Evolutionary conservation across 2,329 filamentous ascomycete genomes (phyloP), one percentile per base, ranked within the genome.

Genomic region (Xylariaceae sp.): DNA sequence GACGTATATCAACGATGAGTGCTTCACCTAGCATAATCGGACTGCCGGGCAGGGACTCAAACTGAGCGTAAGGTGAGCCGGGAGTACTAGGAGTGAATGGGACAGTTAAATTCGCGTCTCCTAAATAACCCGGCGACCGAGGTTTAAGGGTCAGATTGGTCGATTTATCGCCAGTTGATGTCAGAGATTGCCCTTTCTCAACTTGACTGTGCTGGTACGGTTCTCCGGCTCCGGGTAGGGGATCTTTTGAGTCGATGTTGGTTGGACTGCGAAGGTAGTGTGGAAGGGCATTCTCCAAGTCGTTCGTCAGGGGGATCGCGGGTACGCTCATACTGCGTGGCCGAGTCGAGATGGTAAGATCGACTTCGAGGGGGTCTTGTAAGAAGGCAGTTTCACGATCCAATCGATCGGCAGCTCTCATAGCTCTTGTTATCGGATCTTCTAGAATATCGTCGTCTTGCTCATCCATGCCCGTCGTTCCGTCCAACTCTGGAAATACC

Each of bases 351-450:
- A 70, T 63, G 1, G 77, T 77, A 44, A 82, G 71, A 53, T 82
- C 80, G n/a, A 82, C 69, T 48, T 81, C 77, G 56, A 76, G 74
- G 52, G 67, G 74, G 0, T 76, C 75, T 62, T 86, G 82, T n/a
- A 85, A 70, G 18, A 73, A 79, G 52, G 78, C 81, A 0, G 82
- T 85, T 62, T 82, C 74, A 56, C 76, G 76, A 65, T 86, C 80
- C 44, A 86, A 74, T 2, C 78, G 79, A 57, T 86, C 83, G 6
- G 83, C 83, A 13, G 82, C 82, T 65, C 79, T 76, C 81, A 85
- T 86, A 41, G 82, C 82, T 65, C 73, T 76, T 18, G 76, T 78
- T 58, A 77, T 79, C 50, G 81, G 81, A 65, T 85, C 82, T 47
- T 76, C 72, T n/a, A 64, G 61, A 11, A 58, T 52, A 7, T 56